These are phyloP conservation scores for Zygotorulaspora chibaensis DNA, from an alignment of 805 yeast genomes.

Conservation along the genomic window DNA sequence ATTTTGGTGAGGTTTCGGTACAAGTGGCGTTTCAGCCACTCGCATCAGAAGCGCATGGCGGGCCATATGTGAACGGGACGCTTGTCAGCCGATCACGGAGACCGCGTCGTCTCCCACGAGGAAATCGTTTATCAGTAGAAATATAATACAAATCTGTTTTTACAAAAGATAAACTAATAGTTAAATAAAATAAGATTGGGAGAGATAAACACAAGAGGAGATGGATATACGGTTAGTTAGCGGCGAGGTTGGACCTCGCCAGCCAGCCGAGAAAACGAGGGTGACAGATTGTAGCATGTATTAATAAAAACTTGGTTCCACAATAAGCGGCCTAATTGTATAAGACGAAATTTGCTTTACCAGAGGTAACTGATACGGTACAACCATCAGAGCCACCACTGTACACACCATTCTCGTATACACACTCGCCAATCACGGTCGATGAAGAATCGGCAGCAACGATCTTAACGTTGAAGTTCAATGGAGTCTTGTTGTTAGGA, in stretches of 20 bases:
- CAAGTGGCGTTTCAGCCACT: too few species aligned
- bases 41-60: too few species aligned
- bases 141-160: slow-evolving; percentile 1
- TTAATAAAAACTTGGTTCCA: not conserved
- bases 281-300: not conserved
- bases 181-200: not conserved
- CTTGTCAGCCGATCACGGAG: too few species aligned
- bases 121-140: not conserved
- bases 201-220: too few species aligned
- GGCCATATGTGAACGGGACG: too few species aligned
- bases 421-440: slow-evolving; percentile 64
- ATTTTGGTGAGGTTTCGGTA: too few species aligned
- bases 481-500: slow-evolving; percentile 56
- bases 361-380: slow-evolving; percentile 62
- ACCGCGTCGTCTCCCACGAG: too few species aligned
- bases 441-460: slow-evolving; percentile 59
- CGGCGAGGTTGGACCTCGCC: too few species aligned
- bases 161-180: not conserved
- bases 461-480: slow-evolving; percentile 69
- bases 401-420: slow-evolving; percentile 73
- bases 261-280: too few species aligned
- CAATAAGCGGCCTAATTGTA: slow-evolving; percentile 23
- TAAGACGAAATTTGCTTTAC: slow-evolving; percentile 59
- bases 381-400: slow-evolving; percentile 73
- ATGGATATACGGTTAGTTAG: too few species aligned